Percentiles rank a stretch among this genome's conserved stretches.
These are phyloP conservation scores for Zymoseptoria tritici DNA, from an alignment of 2,329 filamentous ascomycete genomes.

Conservation along the genomic window DNA sequence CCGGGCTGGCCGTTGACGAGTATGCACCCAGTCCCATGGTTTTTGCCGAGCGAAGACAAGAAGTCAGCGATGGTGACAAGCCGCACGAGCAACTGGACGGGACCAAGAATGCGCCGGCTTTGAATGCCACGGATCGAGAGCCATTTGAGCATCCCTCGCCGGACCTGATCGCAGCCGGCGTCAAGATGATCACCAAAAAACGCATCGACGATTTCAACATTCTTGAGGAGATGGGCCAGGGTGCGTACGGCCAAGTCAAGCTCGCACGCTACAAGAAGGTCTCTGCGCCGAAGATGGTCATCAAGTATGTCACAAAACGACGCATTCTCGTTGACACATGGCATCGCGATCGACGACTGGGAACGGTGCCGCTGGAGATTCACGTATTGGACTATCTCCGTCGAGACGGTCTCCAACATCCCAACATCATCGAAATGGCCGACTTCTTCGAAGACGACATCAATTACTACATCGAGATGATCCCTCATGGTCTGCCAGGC, in stretches of 20 bases:
- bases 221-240: constrained; percentile 96
- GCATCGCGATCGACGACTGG: constrained; percentile 86
- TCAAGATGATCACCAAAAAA: constrained; percentile 53
- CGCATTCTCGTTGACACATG: constrained; percentile 97
- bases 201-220: constrained; percentile 85
- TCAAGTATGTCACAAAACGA: constrained; percentile 96
- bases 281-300: constrained; percentile 71
- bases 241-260: constrained; percentile 96
- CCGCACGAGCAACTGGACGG: neutral
- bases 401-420: constrained; percentile 57
- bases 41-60: constrained; percentile 25
- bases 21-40: constrained; percentile 24
- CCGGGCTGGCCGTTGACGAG: constrained; percentile 15
- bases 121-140: constrained; percentile 19
- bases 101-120: neutral
- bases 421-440: constrained; percentile 62
- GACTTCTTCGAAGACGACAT: constrained; percentile 68
- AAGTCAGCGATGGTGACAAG: constrained; percentile 9
- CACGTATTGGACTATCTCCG: constrained; percentile 92
- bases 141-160: constrained; percentile 34
- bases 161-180: constrained; percentile 27
- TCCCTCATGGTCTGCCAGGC: constrained; percentile 85
- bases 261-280: constrained; percentile 73
- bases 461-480: constrained; percentile 99
- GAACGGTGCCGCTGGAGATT: constrained; percentile 93